Evolutionary conservation across 257 asterid genomes (phyloP).

Genomic region (Solanum gandarillasii): DNA sequence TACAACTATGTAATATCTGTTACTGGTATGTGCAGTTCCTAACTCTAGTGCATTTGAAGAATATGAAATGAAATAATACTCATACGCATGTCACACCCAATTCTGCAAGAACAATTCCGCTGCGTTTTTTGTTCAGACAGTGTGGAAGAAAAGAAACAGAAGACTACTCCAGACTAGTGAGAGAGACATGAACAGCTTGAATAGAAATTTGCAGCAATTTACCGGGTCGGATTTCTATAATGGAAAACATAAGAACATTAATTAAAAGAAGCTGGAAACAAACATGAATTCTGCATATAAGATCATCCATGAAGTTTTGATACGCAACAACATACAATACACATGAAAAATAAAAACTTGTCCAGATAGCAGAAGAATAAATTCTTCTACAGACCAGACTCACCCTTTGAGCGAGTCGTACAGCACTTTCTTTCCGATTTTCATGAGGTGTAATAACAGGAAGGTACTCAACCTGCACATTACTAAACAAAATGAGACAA

Average conservation of each 20-base stretch:
- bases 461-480: constrained; percentile 77
- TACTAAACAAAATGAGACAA: neutral
- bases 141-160: neutral
- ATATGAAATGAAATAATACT: neutral
- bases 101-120: neutral
- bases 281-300: neutral
- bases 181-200: neutral
- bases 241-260: neutral
- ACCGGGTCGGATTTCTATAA: neutral
- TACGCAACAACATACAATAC: neutral
- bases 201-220: neutral
- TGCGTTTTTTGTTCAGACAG: neutral
- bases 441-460: constrained; percentile 70
- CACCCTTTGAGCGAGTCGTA: constrained; percentile 66
- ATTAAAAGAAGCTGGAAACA: neutral
- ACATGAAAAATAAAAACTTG: neutral
- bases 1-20: neutral
- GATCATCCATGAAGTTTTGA: neutral
- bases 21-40: neutral
- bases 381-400: constrained; percentile 16
- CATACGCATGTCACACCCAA: neutral
- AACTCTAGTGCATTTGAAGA: neutral
- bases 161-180: neutral
- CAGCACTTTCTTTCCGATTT: constrained; percentile 65
- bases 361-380: neutral